Evolutionary conservation across 2,329 filamentous ascomycete genomes (phyloP).

Genomic region (Ascosphaera apis): DNA sequence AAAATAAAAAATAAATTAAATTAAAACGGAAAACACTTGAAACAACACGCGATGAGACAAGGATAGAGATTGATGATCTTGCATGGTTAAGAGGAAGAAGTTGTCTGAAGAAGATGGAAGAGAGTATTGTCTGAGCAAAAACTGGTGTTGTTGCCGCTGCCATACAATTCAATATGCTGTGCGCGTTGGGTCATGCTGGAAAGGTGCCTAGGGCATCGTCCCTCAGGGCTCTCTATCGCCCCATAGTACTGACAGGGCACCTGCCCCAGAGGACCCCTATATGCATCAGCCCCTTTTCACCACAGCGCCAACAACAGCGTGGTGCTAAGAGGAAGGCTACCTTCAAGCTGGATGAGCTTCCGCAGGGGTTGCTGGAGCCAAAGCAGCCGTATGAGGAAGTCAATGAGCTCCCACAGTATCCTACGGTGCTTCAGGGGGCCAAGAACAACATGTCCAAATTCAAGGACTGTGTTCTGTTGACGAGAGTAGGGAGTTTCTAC

Average conservation of each 20-base stretch:
- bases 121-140: too few relatives aligned
- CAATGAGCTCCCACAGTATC: conserved; percentile 39
- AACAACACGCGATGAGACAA: too few relatives aligned
- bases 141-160: too few relatives aligned
- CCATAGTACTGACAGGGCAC: not conserved
- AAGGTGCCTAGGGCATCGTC: not conserved
- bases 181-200: not conserved
- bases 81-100: too few relatives aligned
- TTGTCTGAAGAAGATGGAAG: too few relatives aligned
- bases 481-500: conserved; percentile 86
- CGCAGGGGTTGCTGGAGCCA: conserved; percentile 30
- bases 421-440: conserved; percentile 72
- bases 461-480: conserved; percentile 72
- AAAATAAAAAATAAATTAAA: not conserved
- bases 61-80: too few relatives aligned
- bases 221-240: not conserved
- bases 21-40: too few relatives aligned
- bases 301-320: conserved; percentile 6
- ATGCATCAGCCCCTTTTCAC: conserved; percentile 3
- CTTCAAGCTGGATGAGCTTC: conserved; percentile 25
- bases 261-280: not conserved
- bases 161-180: not conserved
- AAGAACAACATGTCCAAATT: conserved; percentile 78
- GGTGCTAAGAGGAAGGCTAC: conserved; percentile 17
- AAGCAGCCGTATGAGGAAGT: conserved; percentile 19